Evolutionary conservation across 2,329 filamentous ascomycete genomes (phyloP).

Genomic region (Chaetomium sp.): DNA sequence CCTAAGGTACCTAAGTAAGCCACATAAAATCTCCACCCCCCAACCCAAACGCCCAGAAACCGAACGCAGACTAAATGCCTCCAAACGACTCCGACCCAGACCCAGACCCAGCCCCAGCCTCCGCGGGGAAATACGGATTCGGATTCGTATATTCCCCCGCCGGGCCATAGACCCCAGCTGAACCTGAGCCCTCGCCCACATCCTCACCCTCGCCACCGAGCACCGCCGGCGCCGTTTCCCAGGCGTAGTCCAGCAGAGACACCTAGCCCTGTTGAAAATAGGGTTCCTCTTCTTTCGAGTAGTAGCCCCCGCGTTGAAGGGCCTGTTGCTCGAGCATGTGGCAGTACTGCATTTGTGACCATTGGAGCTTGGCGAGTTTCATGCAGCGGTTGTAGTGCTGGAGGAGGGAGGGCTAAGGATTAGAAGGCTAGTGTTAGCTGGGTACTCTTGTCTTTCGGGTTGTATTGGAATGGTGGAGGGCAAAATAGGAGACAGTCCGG

Average conservation of each 20-base stretch:
- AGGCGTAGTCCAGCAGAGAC: not conserved
- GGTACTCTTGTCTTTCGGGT: too few species aligned
- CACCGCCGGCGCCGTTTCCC: not conserved
- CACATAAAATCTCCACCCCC: too few species aligned
- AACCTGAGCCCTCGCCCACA: too few species aligned
- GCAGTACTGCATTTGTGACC: not conserved
- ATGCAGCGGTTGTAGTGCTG: not conserved
- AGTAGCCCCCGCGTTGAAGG: not conserved
- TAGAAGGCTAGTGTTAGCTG: not conserved
- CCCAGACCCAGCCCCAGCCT: too few species aligned
- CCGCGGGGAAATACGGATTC: too few species aligned
- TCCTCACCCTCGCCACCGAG: not conserved
- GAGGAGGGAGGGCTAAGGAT: not conserved
- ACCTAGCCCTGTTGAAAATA: constrained; percentile 3
- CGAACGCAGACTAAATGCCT: too few species aligned
- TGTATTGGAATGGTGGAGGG: too few species aligned
- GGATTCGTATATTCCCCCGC: too few species aligned
- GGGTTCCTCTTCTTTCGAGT: not conserved
- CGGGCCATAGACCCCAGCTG: too few species aligned
- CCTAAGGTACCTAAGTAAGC: too few species aligned
- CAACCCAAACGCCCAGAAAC: too few species aligned
- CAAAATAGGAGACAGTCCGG: not conserved
- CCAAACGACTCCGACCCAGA: too few species aligned
- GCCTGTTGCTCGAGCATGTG: not conserved
- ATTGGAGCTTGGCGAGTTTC: constrained; percentile 1